A percentile compares a stretch with the other conserved stretches of the same genome.
phyloP scores from a whole-genome alignment of 2,329 filamentous ascomycete species.

The Scedosporium apiospermum region DNA sequence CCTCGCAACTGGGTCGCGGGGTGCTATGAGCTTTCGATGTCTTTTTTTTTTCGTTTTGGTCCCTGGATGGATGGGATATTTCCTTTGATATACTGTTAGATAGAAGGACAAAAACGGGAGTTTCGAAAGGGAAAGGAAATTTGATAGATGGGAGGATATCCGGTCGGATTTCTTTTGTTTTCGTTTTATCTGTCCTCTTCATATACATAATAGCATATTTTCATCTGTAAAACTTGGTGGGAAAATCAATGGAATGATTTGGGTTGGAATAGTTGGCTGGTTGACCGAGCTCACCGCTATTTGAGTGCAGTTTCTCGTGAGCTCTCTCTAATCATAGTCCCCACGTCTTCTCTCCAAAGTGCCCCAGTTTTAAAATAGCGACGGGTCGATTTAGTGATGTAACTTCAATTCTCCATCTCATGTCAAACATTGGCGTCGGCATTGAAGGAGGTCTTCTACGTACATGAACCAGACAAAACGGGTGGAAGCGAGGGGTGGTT shows the following conservation, averaged over 20 bases:
- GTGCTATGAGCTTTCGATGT: neutral
- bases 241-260: neutral
- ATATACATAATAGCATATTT: neutral
- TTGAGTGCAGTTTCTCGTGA: no score
- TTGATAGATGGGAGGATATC: neutral
- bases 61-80: neutral
- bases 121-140: neutral
- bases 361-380: no score
- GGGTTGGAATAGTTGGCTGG: neutral
- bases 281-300: neutral
- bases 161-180: neutral
- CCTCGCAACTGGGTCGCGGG: neutral
- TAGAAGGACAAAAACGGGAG: neutral
- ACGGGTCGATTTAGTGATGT: no score
- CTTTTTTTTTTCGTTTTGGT: neutral
- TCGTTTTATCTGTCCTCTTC: neutral
- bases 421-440: no score
- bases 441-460: no score
- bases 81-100: neutral
- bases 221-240: neutral
- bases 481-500: neutral
- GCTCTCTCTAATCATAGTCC: no score
- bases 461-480: neutral
- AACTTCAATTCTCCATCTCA: no score
- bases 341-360: no score